These are phyloP conservation scores for Cocos nucifera DNA, from an alignment of 176 grass and related monocot genomes.

Conservation along the genomic window DNA sequence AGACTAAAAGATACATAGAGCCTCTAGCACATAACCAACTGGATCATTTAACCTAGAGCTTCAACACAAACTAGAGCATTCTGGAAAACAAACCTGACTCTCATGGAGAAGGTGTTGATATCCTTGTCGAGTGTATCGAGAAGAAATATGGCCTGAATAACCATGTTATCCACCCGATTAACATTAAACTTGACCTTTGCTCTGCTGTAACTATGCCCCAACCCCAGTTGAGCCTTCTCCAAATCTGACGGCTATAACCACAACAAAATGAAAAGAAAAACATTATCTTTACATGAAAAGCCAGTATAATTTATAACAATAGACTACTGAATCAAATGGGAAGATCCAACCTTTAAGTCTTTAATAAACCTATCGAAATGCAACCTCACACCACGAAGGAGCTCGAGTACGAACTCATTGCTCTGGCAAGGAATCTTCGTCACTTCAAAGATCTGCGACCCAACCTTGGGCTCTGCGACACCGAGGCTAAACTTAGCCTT, in stretches of 20 bases:
- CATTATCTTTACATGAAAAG: no score
- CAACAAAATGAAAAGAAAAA: conserved; percentile 3
- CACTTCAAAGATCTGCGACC: conserved; percentile 70
- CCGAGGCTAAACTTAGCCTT: conserved; percentile 83
- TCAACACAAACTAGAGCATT: no score
- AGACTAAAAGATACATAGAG: no score
- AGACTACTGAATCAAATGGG: not conserved
- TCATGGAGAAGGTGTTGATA: conserved; percentile 82
- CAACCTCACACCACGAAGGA: conserved; percentile 60
- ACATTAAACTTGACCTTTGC: conserved; percentile 94
- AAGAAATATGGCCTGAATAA: conserved; percentile 84
- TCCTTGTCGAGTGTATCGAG: conserved; percentile 85
- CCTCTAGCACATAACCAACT: no score
- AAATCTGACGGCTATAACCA: conserved; percentile 46
- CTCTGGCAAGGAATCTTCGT: conserved; percentile 70
- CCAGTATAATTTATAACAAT: no score
- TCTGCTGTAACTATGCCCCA: conserved; percentile 71
- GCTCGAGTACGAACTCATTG: conserved; percentile 74
- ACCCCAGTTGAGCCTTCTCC: conserved; percentile 50
- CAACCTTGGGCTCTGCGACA: conserved; percentile 74
- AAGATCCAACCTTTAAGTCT: conserved; percentile 55
- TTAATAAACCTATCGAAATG: conserved; percentile 76
- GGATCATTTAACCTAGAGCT: no score
- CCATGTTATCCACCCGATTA: conserved; percentile 85
- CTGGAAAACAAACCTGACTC: conserved; percentile 45